Percentiles rank a stretch among this genome's conserved stretches.
These are phyloP conservation scores for Scleroderma bovista DNA, from an alignment of 768 basidiomycete genomes.

Conservation along the genomic window DNA sequence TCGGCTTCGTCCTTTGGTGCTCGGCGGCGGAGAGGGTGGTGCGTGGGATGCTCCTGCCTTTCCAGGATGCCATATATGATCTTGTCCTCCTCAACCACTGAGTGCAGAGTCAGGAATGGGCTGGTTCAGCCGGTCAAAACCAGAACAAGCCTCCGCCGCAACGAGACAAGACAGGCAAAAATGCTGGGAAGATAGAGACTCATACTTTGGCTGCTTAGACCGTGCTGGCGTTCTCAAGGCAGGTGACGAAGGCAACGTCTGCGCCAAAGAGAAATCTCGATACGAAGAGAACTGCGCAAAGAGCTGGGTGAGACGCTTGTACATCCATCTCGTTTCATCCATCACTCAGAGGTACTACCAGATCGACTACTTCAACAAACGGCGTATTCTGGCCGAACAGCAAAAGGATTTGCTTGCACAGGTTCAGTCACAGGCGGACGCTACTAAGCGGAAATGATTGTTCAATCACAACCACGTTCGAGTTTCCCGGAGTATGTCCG, in stretches of 20 bases:
- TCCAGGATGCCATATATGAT: neutral
- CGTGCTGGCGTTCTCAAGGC: conserved; percentile 59
- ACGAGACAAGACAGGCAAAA: conserved; percentile 64
- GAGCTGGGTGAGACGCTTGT: conserved; percentile 69
- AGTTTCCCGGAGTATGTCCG: neutral
- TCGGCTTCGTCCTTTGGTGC: neutral
- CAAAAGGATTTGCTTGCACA: conserved; percentile 67
- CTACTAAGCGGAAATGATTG: neutral
- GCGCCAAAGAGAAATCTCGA: conserved; percentile 45
- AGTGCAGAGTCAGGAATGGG: too few species aligned
- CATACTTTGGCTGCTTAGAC: conserved; percentile 84
- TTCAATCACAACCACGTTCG: neutral
- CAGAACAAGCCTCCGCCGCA: conserved; percentile 36
- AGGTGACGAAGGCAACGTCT: conserved; percentile 63
- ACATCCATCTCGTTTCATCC: neutral
- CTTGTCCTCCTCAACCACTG: neutral
- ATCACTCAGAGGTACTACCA: conserved; percentile 24
- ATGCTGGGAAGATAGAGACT: conserved; percentile 85
- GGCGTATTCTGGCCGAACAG: conserved; percentile 73
- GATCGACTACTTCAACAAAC: conserved; percentile 95
- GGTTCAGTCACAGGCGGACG: conserved; percentile 32
- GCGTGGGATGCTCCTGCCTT: neutral
- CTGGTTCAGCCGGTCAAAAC: conserved; percentile 34
- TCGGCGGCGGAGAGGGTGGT: neutral
- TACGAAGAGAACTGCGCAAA: conserved; percentile 78